Evolutionary conservation across 2,329 filamentous ascomycete species (phyloP).

Genomic region (Aspergillus phoenicis): DNA sequence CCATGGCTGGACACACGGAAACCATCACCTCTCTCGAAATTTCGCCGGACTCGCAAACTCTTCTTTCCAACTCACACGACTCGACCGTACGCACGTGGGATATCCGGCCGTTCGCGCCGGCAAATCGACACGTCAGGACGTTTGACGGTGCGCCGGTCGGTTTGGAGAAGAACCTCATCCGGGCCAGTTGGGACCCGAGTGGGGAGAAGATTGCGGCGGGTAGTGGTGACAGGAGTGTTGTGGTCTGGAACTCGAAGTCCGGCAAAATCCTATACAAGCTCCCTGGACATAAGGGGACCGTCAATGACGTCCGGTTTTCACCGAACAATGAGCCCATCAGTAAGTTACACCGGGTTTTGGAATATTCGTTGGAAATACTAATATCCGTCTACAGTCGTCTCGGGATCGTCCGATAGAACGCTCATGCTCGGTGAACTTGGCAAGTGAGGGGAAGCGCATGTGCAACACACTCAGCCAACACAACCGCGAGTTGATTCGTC

Average conservation of each 20-base stretch:
- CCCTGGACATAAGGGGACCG: constrained; percentile 90
- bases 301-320: constrained; percentile 92
- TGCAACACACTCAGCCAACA: background rate
- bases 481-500: background rate
- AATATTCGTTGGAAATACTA: constrained; percentile 7
- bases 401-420: constrained; percentile 84
- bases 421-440: constrained; percentile 80
- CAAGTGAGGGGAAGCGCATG: constrained; percentile 52
- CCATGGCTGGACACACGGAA: constrained; percentile 85
- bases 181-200: constrained; percentile 84
- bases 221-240: constrained; percentile 84
- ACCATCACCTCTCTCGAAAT: constrained; percentile 87
- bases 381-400: constrained; percentile 64
- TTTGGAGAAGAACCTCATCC: constrained; percentile 86
- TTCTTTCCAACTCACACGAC: constrained; percentile 92
- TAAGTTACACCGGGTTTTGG: constrained; percentile 56
- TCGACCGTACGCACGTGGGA: constrained; percentile 95
- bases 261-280: constrained; percentile 93
- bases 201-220: constrained; percentile 87
- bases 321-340: constrained; percentile 82
- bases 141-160: constrained; percentile 90
- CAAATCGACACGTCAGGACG: constrained; percentile 79
- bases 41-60: constrained; percentile 88
- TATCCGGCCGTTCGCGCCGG: constrained; percentile 88
- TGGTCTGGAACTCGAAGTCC: constrained; percentile 86